phyloP scores from a whole-genome alignment of 345 rosid species.

The Brassica rapa region DNA sequence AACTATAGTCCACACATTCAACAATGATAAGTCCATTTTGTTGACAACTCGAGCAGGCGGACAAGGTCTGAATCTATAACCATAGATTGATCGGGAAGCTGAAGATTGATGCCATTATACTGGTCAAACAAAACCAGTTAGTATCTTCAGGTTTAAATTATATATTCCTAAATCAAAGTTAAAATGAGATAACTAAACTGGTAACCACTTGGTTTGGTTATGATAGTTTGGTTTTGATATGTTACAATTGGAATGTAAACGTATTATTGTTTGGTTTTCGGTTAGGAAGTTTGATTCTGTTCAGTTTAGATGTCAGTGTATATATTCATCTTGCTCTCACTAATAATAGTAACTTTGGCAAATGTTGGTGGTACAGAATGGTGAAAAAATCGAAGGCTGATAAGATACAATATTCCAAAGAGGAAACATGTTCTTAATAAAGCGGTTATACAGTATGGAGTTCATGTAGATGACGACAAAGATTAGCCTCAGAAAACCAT shows the following conservation, averaged over 20 bases:
- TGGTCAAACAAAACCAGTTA: constrained; percentile 6
- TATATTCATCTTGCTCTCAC: not conserved
- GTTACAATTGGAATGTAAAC: not conserved
- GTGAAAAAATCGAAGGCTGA: constrained; percentile 91
- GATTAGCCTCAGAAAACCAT: constrained; percentile 69
- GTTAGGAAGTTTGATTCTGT: not conserved
- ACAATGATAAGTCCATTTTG: no score
- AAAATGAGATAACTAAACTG: not conserved
- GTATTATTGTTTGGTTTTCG: not conserved
- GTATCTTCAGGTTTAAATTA: constrained; percentile 68
- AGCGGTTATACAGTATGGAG: constrained; percentile 78
- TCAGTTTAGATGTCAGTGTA: not conserved
- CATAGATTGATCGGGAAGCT: no score
- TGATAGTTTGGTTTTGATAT: not conserved
- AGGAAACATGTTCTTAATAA: constrained; percentile 80
- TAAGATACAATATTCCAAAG: constrained; percentile 91
- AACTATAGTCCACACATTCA: no score
- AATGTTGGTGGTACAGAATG: constrained; percentile 48
- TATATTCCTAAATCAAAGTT: not conserved
- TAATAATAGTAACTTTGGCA: not conserved
- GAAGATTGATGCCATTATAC: no score
- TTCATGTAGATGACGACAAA: constrained; percentile 58
- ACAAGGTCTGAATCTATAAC: no score
- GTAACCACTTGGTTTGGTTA: not conserved
- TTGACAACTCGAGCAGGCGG: no score